A percentile compares a stretch with the other conserved stretches of the same genome.
These are phyloP conservation scores for Plasmodium fragile DNA, from an alignment of 169 alveolate genomes.

Conservation along the genomic window DNA sequence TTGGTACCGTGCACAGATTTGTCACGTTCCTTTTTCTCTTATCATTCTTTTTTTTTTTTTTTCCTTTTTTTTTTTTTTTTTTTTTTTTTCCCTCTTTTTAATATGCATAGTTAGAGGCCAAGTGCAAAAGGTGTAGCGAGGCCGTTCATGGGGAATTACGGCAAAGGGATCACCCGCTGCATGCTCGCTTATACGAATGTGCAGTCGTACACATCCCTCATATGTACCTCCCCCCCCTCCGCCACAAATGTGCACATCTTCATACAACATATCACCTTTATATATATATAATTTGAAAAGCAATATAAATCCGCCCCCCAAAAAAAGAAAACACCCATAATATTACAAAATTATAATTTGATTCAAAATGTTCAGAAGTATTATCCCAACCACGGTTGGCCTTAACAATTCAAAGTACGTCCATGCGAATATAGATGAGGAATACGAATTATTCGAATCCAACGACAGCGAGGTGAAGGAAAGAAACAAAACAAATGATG, in stretches of 20 bases:
- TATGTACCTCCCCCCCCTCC: neutral
- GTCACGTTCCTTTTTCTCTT: too few relatives aligned
- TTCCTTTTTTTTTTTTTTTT: neutral
- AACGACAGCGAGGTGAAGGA: neutral
- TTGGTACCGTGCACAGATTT: too few relatives aligned
- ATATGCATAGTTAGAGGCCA: neutral
- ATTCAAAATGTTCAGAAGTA: constrained; percentile 67
- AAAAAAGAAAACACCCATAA: neutral
- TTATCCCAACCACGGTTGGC: constrained; percentile 66
- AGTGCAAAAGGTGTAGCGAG: neutral
- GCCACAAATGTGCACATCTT: neutral
- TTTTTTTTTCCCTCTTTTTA: neutral
- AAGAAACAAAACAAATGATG: neutral
- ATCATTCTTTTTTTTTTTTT: neutral
- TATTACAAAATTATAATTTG: too few relatives aligned
- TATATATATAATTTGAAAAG: neutral
- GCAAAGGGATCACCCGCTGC: neutral
- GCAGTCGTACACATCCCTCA: neutral
- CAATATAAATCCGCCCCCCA: neutral
- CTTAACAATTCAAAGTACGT: constrained; percentile 60
- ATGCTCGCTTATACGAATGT: neutral
- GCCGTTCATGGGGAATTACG: neutral
- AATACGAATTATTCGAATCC: neutral
- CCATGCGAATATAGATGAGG: constrained; percentile 74
- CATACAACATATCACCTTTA: neutral